Conservation (phyloP, 148 eudicot genomes). For the Rhododendron henanense region DNA sequence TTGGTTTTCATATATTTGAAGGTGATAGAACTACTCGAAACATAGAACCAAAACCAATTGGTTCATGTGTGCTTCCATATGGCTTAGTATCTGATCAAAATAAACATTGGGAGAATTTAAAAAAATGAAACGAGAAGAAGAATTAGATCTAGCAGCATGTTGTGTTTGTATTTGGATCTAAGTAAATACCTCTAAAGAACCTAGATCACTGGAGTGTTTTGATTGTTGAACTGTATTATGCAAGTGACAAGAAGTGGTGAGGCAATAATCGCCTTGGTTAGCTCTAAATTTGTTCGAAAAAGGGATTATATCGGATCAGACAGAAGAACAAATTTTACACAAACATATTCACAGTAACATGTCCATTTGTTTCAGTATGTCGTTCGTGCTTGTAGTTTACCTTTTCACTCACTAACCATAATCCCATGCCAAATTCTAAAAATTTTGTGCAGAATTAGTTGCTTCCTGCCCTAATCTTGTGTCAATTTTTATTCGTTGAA, state of each 20-base stretch:
- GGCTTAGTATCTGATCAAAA: background rate
- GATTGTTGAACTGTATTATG: background rate
- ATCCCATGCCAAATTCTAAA: background rate
- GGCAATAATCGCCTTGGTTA: background rate
- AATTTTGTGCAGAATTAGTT: background rate
- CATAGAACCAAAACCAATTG: background rate
- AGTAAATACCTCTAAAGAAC: background rate
- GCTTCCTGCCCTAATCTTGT: background rate
- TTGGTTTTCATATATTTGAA: background rate
- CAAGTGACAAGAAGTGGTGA: background rate
- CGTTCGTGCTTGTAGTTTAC: background rate
- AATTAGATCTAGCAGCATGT: background rate
- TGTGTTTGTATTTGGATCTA: background rate
- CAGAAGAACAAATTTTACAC: background rate
- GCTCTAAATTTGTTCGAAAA: background rate
- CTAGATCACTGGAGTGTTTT: background rate
- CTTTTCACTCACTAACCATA: background rate
- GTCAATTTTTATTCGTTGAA: background rate
- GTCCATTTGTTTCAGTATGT: background rate
- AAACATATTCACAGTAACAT: background rate
- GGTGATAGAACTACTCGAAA: background rate
- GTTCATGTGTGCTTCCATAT: background rate
- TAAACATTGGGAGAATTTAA: background rate
- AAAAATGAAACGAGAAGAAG: background rate
- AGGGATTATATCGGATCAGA: background rate